Conservation (phyloP, 1,284 basidiomycete genomes). For the Kwoniella shivajii region DNA sequence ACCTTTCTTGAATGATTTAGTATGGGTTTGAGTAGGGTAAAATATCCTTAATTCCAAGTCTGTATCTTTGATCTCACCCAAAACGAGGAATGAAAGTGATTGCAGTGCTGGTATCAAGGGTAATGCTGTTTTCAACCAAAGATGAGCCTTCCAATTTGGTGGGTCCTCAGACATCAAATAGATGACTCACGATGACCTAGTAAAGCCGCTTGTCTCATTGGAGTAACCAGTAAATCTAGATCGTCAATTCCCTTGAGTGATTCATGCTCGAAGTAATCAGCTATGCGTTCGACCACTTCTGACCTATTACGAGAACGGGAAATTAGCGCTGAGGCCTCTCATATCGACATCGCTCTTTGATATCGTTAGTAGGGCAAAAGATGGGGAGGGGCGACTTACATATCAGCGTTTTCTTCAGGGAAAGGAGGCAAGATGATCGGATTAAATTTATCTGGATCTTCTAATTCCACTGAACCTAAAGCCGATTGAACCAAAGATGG, state of each 20-base stretch:
- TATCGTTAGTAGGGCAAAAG: background rate
- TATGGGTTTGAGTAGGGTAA: background rate
- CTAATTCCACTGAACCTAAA: background rate
- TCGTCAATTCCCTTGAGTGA: constrained; percentile 26
- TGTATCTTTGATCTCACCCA: constrained; percentile 16
- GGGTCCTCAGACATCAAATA: too few species aligned
- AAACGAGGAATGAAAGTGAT: constrained; percentile 25
- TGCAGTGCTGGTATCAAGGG: constrained; percentile 27
- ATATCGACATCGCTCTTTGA: background rate
- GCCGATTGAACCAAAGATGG: background rate
- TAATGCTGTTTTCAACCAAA: constrained; percentile 21
- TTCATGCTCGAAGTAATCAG: constrained; percentile 21
- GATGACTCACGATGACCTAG: constrained; percentile 17
- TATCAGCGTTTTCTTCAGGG: background rate
- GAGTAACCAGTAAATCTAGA: constrained; percentile 21
- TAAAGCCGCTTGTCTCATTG: constrained; percentile 24
- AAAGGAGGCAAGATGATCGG: constrained; percentile 19
- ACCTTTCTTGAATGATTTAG: background rate
- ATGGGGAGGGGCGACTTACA: constrained; percentile 4
- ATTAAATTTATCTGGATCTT: constrained; percentile 3
- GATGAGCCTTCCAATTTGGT: too few species aligned
- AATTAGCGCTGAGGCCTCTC: background rate
- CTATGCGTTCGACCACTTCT: constrained; percentile 20
- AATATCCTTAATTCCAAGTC: constrained; percentile 1
- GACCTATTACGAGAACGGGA: background rate